These are phyloP conservation scores for Porphyridium purpureum DNA, from an alignment of 23 red algal species.

Conservation along the genomic window DNA sequence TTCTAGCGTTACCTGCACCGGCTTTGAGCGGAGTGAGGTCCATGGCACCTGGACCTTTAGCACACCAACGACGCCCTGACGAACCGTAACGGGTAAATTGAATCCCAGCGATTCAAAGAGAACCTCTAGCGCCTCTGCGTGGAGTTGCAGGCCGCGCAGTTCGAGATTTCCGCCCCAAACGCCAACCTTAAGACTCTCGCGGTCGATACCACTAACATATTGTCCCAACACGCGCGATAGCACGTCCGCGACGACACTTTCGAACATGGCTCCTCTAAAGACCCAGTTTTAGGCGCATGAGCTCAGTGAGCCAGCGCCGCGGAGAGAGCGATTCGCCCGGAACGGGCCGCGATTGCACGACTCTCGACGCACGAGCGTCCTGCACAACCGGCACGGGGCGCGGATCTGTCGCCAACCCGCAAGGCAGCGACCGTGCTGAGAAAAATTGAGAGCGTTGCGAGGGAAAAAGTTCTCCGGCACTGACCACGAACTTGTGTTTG, in stretches of 20 bases:
- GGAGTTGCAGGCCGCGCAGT: conserved; percentile 49
- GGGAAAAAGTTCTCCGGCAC: too few relatives aligned
- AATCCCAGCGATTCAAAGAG: conserved; percentile 63
- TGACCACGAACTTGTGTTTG: too few relatives aligned
- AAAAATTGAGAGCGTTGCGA: too few relatives aligned
- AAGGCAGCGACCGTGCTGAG: too few relatives aligned
- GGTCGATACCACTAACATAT: conserved; percentile 77
- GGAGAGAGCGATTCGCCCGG: too few relatives aligned
- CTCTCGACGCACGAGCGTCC: too few relatives aligned
- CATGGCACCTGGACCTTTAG: conserved; percentile 65
- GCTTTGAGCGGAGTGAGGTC: conserved; percentile 56
- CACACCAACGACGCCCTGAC: conserved; percentile 46
- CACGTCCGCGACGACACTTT: conserved; percentile 54
- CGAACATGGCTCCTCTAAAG: conserved; percentile 27
- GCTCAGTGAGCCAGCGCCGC: too few relatives aligned
- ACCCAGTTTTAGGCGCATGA: background rate
- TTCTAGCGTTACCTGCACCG: conserved; percentile 35
- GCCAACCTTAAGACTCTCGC: conserved; percentile 39
- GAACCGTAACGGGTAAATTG: conserved; percentile 39
- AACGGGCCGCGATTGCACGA: too few relatives aligned
- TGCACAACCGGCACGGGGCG: too few relatives aligned
- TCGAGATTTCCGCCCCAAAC: conserved; percentile 72
- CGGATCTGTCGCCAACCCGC: too few relatives aligned
- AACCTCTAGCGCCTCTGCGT: conserved; percentile 54
- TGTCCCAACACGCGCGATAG: conserved; percentile 60